Percentiles rank a stretch among this genome's conserved stretches.
These are phyloP conservation scores for Geranomyces variabilis DNA, from an alignment of 192 early-diverging fungal species.

Conservation along the genomic window DNA sequence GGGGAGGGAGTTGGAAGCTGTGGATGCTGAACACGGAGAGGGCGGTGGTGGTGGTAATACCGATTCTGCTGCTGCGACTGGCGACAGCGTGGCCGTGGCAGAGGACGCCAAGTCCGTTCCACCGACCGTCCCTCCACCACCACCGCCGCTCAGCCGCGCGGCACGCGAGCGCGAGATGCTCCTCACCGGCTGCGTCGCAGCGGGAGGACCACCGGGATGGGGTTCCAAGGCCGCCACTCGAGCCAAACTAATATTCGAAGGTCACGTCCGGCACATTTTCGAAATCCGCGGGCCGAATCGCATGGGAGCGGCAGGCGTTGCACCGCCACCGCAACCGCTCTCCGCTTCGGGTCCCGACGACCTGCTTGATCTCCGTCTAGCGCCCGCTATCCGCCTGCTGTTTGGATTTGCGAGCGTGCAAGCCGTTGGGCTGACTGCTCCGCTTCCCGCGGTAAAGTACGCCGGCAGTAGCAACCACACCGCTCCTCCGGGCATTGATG, in stretches of 20 bases:
- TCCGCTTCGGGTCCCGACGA: constrained; percentile 11
- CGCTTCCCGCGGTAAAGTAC: neutral
- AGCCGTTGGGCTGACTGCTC: neutral
- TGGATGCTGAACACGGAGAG: neutral
- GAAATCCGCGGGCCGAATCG: neutral
- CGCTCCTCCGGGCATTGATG: constrained; percentile 1
- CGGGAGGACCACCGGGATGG: neutral
- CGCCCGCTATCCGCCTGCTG: constrained; percentile 15
- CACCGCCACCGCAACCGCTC: neutral
- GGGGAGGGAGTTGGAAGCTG: neutral
- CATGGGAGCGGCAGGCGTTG: neutral
- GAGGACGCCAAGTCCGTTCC: neutral
- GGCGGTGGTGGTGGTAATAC: no score
- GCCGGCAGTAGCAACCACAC: neutral
- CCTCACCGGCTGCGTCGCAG: neutral
- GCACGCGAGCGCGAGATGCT: constrained; percentile 9
- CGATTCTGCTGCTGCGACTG: no score
- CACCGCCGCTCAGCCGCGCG: neutral
- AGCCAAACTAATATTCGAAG: constrained; percentile 7
- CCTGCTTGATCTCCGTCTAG: constrained; percentile 9
- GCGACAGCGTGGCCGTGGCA: neutral
- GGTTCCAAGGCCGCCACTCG: neutral
- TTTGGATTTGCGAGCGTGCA: neutral
- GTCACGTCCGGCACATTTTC: constrained; percentile 10
- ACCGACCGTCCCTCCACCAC: neutral